These are phyloP conservation scores for Barbarea vulgaris DNA, from an alignment of 345 rosid genomes.

Conservation along the genomic window DNA sequence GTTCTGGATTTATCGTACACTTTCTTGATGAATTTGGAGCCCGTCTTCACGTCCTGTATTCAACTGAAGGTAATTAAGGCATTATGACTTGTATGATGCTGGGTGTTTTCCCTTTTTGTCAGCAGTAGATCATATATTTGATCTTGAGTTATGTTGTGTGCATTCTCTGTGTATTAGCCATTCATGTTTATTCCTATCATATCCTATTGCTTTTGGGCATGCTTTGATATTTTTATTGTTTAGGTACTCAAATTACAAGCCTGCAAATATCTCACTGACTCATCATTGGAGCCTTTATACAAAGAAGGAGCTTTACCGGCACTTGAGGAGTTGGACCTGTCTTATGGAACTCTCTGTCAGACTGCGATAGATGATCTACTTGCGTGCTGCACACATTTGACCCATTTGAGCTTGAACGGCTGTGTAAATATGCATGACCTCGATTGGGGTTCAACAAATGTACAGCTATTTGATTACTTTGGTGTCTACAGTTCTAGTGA, in stretches of 20 bases:
- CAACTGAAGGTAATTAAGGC: conserved; percentile 69
- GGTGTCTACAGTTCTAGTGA: conserved; percentile 36
- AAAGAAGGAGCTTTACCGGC: conserved; percentile 76
- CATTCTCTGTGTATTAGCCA: conserved; percentile 6
- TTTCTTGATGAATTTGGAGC: conserved; percentile 76
- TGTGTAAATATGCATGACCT: conserved; percentile 95
- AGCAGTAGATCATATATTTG: conserved; percentile 6
- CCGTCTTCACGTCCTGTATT: conserved; percentile 81
- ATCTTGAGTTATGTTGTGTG: background rate
- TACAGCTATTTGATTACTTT: conserved; percentile 46
- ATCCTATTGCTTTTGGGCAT: background rate
- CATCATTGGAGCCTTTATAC: conserved; percentile 92
- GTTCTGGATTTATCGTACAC: conserved; percentile 91
- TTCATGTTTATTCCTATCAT: background rate
- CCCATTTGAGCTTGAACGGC: conserved; percentile 93
- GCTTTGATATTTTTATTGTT: conserved; percentile 14
- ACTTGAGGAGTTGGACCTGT: conserved; percentile 87
- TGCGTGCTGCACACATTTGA: conserved; percentile 85
- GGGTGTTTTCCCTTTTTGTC: background rate
- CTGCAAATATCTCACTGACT: conserved; percentile 88
- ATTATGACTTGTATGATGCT: conserved; percentile 6
- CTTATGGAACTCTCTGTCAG: conserved; percentile 90
- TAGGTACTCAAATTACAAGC: conserved; percentile 96
- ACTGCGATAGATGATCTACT: conserved; percentile 96
- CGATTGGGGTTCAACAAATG: conserved; percentile 72